Conservation (phyloP, 1,284 basidiomycete genomes). For the Microbotryum scabiosae region DNA sequence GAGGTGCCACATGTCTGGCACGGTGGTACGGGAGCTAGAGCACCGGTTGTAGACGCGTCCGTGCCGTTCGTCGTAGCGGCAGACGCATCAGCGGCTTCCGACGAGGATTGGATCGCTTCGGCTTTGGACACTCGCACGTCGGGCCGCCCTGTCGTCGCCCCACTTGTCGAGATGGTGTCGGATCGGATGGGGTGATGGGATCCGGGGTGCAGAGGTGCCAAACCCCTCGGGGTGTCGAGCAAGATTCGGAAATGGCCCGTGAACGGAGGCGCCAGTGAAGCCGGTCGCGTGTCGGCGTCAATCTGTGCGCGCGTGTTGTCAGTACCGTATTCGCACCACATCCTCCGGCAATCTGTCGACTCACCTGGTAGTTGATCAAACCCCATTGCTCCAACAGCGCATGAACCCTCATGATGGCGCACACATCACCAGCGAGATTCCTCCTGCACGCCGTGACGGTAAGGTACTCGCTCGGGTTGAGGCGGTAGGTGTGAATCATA, state of each 20-base stretch:
- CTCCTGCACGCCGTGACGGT: constrained; percentile 94
- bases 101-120: constrained; percentile 15
- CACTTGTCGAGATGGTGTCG: constrained; percentile 69
- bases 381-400: constrained; percentile 99
- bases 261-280: constrained; percentile 90
- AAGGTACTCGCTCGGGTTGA: constrained; percentile 90
- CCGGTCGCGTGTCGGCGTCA: constrained; percentile 90
- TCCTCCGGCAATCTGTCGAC: constrained; percentile 26
- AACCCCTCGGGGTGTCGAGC: constrained; percentile 89
- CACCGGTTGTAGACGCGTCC: constrained; percentile 60
- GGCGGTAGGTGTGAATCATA: constrained; percentile 96
- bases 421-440: constrained; percentile 95
- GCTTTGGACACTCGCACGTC: constrained; percentile 20
- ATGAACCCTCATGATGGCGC: constrained; percentile 97
- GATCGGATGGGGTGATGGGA: constrained; percentile 55
- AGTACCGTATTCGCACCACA: neutral
- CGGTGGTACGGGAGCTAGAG: constrained; percentile 42
- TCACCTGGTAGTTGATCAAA: constrained; percentile 93
- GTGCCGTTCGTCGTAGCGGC: constrained; percentile 46
- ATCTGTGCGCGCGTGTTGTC: constrained; percentile 52
- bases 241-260: constrained; percentile 98
- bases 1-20: constrained; percentile 87
- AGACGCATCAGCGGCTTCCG: constrained; percentile 6
- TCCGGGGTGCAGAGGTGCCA: constrained; percentile 91
- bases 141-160: constrained; percentile 34